Conservation (phyloP, 306 rosid genomes). For the Coriaria nepalensis region DNA sequence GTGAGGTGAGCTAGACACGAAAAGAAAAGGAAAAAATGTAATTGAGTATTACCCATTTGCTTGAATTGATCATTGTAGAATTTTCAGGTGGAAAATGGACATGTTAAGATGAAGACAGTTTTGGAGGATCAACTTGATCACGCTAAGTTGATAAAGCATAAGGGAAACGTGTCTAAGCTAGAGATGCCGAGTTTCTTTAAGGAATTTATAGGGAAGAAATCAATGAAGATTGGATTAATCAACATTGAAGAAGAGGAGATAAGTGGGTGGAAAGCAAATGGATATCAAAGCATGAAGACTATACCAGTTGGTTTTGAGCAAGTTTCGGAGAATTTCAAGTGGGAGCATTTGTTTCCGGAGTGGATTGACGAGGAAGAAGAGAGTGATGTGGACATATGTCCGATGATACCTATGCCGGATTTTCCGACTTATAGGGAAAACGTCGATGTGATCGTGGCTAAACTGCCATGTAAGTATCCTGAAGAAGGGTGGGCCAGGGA, state of each 20-base stretch:
- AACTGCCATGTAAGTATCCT: slow-evolving; percentile 58
- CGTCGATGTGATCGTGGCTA: slow-evolving; percentile 60
- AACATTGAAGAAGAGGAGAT: slow-evolving; percentile 49
- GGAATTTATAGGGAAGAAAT: slow-evolving; percentile 23
- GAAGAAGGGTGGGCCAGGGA: slow-evolving; percentile 65
- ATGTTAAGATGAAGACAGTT: slow-evolving; percentile 41
- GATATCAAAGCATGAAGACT: slow-evolving; percentile 7
- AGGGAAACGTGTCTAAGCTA: slow-evolving; percentile 27
- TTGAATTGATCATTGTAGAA: background rate
- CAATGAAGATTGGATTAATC: slow-evolving; percentile 67
- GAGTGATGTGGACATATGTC: slow-evolving; percentile 62
- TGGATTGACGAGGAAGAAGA: slow-evolving; percentile 97
- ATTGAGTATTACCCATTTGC: background rate
- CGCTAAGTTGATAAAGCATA: slow-evolving; percentile 7
- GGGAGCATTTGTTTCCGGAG: slow-evolving; percentile 85
- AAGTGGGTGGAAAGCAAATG: slow-evolving; percentile 37
- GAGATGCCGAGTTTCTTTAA: slow-evolving; percentile 45
- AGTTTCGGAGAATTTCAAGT: slow-evolving; percentile 55
- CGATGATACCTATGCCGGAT: slow-evolving; percentile 79
- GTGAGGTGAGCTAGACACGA: slow-evolving; percentile 70
- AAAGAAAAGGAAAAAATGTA: background rate
- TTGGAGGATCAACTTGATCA: slow-evolving; percentile 32
- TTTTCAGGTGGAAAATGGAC: slow-evolving; percentile 33
- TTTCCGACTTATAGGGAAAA: slow-evolving; percentile 12
- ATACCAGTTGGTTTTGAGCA: slow-evolving; percentile 29